Base-by-base conservation (phyloP, 306 rosid genomes). In the Prunus fruticosa region DNA sequence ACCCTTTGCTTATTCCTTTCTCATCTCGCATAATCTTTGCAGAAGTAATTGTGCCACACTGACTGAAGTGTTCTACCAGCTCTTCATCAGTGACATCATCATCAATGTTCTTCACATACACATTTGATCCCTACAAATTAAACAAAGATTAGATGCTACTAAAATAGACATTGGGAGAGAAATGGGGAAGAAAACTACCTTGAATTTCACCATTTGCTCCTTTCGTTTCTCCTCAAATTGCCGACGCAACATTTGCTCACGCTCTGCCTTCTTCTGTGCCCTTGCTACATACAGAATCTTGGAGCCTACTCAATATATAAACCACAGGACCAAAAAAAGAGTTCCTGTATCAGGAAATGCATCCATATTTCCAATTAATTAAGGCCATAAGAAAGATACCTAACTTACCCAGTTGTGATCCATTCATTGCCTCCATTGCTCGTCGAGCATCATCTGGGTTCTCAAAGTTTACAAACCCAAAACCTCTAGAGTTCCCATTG, bases 191-290 rank as follows among this genome's bases (percentile, higher is more conserved):
- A 2, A 69, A 78, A 69, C 52, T 79, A 88, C 97, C 93, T 87
- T 85, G 63, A 58, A 88, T 72, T 89, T 93, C 79, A 85, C 28
- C 71, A 88, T 72, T 76, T 91, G 91, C 84, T 89, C 96, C 84
- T 83, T 88, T 19, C 96, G 88, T 79, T 93, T 90, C 83, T 91
- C 96, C 88, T 91, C 97, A 49, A 84, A 88, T 57, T 86, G 91
- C 64, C 58, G 82, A 56, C 80, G 86, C 84, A 93, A 81, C 72
- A 91, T 74, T 78, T 84, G 96, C 84, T 88, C 87, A 11, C 97
- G 98, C 81, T 93, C 98, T 8, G 90, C 85, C 88, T 84, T 90
- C 84, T 89, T 93, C 74, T 91, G 97, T 76, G 96, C 98, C 87
- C 92, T 86, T 52, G 93, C 92, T 63, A 90, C 97, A 70, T 89